These are phyloP conservation scores for Alternaria novae-zelandiae DNA, from an alignment of 2,329 filamentous ascomycete species.

Conservation along the genomic window DNA sequence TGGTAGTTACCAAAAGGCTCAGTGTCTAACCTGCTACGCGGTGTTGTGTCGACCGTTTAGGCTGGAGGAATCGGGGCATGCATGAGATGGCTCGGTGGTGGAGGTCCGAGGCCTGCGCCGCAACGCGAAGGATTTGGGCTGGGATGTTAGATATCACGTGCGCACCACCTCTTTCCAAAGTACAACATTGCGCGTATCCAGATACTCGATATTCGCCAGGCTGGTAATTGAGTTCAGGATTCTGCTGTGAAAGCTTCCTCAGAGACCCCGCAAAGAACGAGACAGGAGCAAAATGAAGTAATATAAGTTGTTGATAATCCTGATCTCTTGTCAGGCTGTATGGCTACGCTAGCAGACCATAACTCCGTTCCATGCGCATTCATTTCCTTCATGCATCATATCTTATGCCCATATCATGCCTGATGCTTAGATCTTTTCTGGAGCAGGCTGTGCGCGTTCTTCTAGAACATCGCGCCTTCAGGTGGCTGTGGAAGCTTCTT, in stretches of 20 bases:
- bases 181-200: neutral
- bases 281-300: neutral
- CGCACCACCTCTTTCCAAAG: neutral
- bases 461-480: slow-evolving; percentile 73
- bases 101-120: slow-evolving; percentile 5
- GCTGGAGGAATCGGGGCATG: slow-evolving; percentile 56
- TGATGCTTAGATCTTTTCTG: neutral
- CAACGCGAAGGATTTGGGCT: slow-evolving; percentile 18
- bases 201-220: neutral
- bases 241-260: neutral
- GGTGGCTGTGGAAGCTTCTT: slow-evolving; percentile 96
- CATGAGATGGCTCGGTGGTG: slow-evolving; percentile 35
- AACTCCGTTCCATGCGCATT: slow-evolving; percentile 44
- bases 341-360: slow-evolving; percentile 19
- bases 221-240: neutral
- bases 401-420: neutral
- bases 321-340: slow-evolving; percentile 15
- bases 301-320: slow-evolving; percentile 13
- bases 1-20: neutral
- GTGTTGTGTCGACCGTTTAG: slow-evolving; percentile 57
- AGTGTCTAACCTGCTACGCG: slow-evolving; percentile 57
- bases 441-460: neutral
- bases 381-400: slow-evolving; percentile 12
- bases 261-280: neutral
- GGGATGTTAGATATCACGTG: slow-evolving; percentile 33